Base-by-base conservation (phyloP, 805 yeast species). In the Torulaspora maleeae region DNA sequence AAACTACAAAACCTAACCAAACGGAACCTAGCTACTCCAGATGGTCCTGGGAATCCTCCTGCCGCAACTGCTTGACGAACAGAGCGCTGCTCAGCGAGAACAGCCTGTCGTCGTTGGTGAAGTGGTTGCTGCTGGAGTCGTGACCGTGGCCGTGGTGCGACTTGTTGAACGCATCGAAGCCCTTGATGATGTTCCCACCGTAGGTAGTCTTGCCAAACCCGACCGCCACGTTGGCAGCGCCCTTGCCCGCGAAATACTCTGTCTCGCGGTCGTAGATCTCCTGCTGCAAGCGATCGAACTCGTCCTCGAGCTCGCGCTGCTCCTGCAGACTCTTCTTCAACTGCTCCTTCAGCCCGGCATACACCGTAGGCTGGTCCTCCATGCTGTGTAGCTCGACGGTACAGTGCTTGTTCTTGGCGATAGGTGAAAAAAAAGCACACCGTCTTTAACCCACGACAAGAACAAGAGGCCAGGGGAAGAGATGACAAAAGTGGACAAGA, bases 91-190 rank as follows among this genome's bases (percentile, higher is more conserved):
- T 82, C 60, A 85, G 68, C 28, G 90, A 82, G 65, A 88, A 88
- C 3, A 88, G 77, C 38, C 95, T 78, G 57, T 88, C 96, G 28
- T 83, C 85, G 50, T 86, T 91, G 0, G 80, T 71, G 67, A 77
- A 76, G 41, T 48, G 45, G 22, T 22, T 22, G 25, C 35, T 36
- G 11, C 48, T 44, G 11, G 52, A 27, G 20, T 52, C 55, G 35
- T 29, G 35, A 33, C 66, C 61, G 43, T 45, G 52, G 0, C 58
- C 37, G 28, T 55, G 58, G 29, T 52, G 55, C 3, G 54, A 45
- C 53, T 83, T 85, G 39, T 82, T 73, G 58, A 86, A 84, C 55
- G 79, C 83, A 39, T 90, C 96, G 57, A 89, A 90, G 1, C 98
- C 98, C 51, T 84, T 83, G n/a, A 88, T 84, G 22, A 91, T 83